phyloP scores from a whole-genome alignment of 108 stramenopile species.

The Fragilaria radians region DNA sequence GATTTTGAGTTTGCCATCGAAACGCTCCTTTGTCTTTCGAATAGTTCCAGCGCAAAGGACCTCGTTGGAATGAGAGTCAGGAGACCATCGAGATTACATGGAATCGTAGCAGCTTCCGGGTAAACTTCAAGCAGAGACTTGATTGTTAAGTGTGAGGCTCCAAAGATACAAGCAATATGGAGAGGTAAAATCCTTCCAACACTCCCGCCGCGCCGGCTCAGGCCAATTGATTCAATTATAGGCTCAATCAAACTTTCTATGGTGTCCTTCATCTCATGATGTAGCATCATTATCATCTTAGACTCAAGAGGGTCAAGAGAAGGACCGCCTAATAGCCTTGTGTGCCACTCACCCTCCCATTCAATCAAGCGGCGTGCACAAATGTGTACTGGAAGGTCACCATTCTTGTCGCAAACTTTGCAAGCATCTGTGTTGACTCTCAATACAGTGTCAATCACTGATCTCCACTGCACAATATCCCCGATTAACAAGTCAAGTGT shows the following conservation, averaged over 20 bases:
- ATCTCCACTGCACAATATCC: constrained; percentile 1
- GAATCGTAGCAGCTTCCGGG: constrained; percentile 33
- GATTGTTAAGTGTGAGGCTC: constrained; percentile 24
- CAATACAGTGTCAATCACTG: not conserved
- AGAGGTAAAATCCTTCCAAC: constrained; percentile 41
- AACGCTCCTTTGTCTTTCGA: not conserved
- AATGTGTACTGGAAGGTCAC: constrained; percentile 50
- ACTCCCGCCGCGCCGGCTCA: constrained; percentile 37
- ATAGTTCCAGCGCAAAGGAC: constrained; percentile 33
- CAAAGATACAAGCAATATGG: constrained; percentile 61
- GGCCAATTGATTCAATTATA: constrained; percentile 8
- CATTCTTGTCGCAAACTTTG: constrained; percentile 14
- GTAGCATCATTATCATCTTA: constrained; percentile 24
- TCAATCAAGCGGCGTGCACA: constrained; percentile 40
- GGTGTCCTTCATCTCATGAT: constrained; percentile 39
- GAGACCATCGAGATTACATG: constrained; percentile 29
- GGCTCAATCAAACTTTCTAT: constrained; percentile 41
- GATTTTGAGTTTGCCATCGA: not conserved
- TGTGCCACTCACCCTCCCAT: constrained; percentile 54
- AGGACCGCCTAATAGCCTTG: constrained; percentile 14
- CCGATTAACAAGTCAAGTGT: not conserved
- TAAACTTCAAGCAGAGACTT: constrained; percentile 26
- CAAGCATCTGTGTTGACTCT: constrained; percentile 18
- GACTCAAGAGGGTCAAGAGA: constrained; percentile 2
- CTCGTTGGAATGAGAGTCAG: constrained; percentile 33